phyloP scores from a whole-genome alignment of 2,329 filamentous ascomycete genomes.

The Taxawa tesnikishii region DNA sequence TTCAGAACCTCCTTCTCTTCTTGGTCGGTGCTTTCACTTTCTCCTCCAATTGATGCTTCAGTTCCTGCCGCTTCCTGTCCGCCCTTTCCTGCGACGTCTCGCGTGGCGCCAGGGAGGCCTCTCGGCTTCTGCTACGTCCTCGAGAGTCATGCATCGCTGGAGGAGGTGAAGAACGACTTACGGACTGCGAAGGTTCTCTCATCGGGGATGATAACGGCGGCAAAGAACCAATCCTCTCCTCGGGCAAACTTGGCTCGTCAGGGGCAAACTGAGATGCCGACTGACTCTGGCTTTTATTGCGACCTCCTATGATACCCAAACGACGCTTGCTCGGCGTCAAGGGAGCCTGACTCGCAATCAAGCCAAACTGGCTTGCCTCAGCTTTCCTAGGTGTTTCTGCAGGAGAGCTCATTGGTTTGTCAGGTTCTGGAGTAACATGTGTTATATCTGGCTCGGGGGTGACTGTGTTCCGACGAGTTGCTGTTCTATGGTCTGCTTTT shows the following conservation, averaged over 20 bases:
- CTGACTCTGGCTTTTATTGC: too few species aligned
- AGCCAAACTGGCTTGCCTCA: too few species aligned
- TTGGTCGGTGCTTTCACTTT: slow-evolving; percentile 40
- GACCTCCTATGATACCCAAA: too few species aligned
- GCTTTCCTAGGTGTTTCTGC: too few species aligned
- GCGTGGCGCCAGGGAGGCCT: slow-evolving; percentile 1
- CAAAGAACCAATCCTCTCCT: background rate
- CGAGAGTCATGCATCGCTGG: background rate
- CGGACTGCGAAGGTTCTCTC: background rate
- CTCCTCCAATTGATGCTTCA: slow-evolving; percentile 41
- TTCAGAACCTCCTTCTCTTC: slow-evolving; percentile 47
- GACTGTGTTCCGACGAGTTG: background rate
- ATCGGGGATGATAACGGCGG: background rate
- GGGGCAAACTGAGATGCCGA: too few species aligned
- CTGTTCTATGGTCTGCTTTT: background rate
- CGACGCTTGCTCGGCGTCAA: too few species aligned
- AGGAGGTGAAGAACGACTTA: background rate
- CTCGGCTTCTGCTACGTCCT: background rate
- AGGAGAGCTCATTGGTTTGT: too few species aligned
- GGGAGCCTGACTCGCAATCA: too few species aligned
- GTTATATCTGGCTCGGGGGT: background rate
- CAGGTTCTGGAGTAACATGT: too few species aligned
- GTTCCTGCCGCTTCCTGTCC: slow-evolving; percentile 40
- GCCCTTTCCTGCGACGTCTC: slow-evolving; percentile 41
- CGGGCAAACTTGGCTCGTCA: background rate